Percentiles rank a stretch among this genome's conserved stretches.
These are phyloP conservation scores for Pigoraptor vietnamica DNA, from an alignment of 78 protist genomes.

Conservation along the genomic window DNA sequence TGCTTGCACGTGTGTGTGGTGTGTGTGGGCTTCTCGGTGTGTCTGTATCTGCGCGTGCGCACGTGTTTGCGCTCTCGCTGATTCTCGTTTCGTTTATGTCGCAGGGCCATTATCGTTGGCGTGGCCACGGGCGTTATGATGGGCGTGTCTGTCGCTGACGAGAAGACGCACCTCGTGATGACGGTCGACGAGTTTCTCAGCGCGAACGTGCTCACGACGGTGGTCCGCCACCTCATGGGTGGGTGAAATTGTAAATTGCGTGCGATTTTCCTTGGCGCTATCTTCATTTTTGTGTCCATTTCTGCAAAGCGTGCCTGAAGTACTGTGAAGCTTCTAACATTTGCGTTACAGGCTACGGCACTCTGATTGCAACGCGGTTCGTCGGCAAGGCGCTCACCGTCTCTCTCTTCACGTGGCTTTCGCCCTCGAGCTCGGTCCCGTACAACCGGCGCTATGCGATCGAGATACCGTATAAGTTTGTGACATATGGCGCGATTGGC, in stretches of 20 bases:
- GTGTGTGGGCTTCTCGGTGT: neutral
- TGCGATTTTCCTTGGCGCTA: too few relatives aligned
- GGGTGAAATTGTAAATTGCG: too few relatives aligned
- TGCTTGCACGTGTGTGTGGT: neutral
- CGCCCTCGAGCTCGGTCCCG: neutral
- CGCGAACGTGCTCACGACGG: neutral
- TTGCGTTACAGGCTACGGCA: neutral
- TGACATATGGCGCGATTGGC: neutral
- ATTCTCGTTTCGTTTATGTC: neutral
- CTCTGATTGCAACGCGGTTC: neutral
- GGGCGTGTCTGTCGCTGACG: neutral
- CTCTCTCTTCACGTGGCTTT: neutral
- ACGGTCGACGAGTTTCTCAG: neutral
- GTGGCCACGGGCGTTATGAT: neutral
- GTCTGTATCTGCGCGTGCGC: neutral
- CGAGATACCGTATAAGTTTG: neutral
- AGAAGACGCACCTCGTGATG: neutral
- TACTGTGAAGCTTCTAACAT: too few relatives aligned
- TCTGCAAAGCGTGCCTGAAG: too few relatives aligned
- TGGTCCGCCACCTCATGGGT: neutral
- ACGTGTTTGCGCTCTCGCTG: neutral
- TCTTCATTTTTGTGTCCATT: too few relatives aligned
- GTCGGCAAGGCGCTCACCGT: neutral
- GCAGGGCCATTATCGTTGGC: neutral
- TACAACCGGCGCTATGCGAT: neutral